Conservation (phyloP, 345 rosid genomes). For the Citrus mangshanensis region DNA sequence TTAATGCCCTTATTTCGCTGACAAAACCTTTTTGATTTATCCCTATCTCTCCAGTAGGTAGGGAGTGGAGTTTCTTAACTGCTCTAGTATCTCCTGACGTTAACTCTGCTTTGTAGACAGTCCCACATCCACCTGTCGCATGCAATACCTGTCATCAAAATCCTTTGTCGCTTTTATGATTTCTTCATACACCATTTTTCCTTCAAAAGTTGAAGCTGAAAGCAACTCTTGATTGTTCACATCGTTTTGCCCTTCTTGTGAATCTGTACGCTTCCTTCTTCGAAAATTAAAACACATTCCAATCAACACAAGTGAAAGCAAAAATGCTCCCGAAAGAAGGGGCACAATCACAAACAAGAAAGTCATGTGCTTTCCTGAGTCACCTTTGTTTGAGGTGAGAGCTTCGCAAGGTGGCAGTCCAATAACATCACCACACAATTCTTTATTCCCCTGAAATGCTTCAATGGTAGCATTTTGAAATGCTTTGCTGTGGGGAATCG, state of each 20-base stretch:
- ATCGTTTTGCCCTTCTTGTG: neutral
- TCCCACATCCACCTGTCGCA: neutral
- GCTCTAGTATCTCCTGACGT: neutral
- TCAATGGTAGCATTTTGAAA: neutral
- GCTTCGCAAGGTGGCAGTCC: neutral
- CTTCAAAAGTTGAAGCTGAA: neutral
- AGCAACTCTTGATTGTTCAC: neutral
- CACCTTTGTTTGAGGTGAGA: neutral
- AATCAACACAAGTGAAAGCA: neutral
- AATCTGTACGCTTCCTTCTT: neutral
- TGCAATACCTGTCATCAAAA: neutral
- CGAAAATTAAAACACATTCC: neutral
- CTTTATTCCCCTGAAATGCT: neutral
- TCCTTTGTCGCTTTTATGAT: neutral
- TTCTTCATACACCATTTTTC: neutral
- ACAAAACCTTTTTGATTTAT: neutral
- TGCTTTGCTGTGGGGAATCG: neutral
- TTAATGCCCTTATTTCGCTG: neutral
- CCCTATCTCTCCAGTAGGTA: neutral
- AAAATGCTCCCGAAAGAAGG: neutral
- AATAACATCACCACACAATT: neutral
- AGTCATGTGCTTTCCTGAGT: neutral
- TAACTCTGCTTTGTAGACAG: neutral
- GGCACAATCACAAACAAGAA: neutral
- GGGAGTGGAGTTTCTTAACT: neutral